phyloP scores from a whole-genome alignment of 2,329 filamentous ascomycete species.

The Penicillium sp. region DNA sequence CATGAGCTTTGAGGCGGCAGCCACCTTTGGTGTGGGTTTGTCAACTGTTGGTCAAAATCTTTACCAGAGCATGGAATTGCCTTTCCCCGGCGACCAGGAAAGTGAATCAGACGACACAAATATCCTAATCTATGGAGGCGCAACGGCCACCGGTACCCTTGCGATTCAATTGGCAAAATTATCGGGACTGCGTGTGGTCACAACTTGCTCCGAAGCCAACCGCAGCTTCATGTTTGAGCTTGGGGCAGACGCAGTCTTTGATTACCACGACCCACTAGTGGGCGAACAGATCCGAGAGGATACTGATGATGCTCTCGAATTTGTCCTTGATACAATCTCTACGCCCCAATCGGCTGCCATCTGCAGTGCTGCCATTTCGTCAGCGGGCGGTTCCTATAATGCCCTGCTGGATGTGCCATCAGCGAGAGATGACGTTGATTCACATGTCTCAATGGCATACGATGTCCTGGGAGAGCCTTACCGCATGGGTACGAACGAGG shows the following conservation, averaged over 20 bases:
- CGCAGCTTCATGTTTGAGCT: constrained; percentile 20
- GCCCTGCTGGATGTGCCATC: constrained; percentile 19
- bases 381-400: constrained; percentile 21
- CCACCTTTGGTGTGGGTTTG: constrained; percentile 54
- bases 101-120: constrained; percentile 2
- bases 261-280: constrained; percentile 31
- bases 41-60: constrained; percentile 52
- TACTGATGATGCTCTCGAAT: constrained; percentile 22
- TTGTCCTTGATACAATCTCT: constrained; percentile 25
- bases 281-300: constrained; percentile 30
- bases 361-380: constrained; percentile 21
- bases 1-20: constrained; percentile 52
- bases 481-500: constrained; percentile 12
- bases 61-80: constrained; percentile 33
- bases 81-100: constrained; percentile 19
- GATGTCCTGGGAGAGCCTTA: constrained; percentile 23
- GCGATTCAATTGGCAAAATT: constrained; percentile 44
- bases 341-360: constrained; percentile 20
- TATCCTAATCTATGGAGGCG: constrained; percentile 37
- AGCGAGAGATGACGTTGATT: constrained; percentile 21
- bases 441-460: constrained; percentile 24
- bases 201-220: constrained; percentile 24
- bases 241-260: constrained; percentile 37
- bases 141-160: constrained; percentile 38
- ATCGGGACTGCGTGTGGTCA: constrained; percentile 26